These are phyloP conservation scores for Pascua guehoae DNA, from an alignment of 1,284 basidiomycete species.

Conservation along the genomic window DNA sequence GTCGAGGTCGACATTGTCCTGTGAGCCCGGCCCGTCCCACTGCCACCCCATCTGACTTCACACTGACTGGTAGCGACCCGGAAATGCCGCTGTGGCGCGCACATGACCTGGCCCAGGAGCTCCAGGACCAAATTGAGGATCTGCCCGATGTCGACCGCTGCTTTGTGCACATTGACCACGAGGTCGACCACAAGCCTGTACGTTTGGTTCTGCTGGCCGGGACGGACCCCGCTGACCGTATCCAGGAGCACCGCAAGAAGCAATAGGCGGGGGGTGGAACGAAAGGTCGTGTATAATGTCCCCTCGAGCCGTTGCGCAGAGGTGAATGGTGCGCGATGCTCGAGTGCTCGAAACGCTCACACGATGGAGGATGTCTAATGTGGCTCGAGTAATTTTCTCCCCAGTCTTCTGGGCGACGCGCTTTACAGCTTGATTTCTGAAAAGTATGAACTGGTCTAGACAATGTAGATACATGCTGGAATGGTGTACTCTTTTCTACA, in stretches of 20 bases:
- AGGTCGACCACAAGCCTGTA: conserved; percentile 65
- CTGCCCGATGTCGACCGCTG: conserved; percentile 87
- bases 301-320: too few species aligned
- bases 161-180: conserved; percentile 92
- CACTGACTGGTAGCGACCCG: conserved; percentile 54
- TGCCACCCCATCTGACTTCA: neutral
- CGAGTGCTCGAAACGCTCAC: too few species aligned
- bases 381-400: too few species aligned
- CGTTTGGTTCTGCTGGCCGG: too few species aligned
- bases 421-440: too few species aligned
- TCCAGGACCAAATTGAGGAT: conserved; percentile 91
- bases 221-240: neutral
- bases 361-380: too few species aligned
- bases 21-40: neutral
- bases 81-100: conserved; percentile 86
- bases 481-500: too few species aligned
- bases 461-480: too few species aligned
- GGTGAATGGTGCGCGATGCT: too few species aligned
- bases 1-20: conserved; percentile 96
- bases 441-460: too few species aligned
- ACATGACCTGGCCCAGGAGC: conserved; percentile 84
- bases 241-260: conserved; percentile 28
- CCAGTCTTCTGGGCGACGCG: too few species aligned
- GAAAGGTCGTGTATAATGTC: too few species aligned
- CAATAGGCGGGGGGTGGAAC: neutral